These are phyloP conservation scores for Talaromyces sp. DNA, from an alignment of 2,329 filamentous ascomycete species.

Conservation along the genomic window DNA sequence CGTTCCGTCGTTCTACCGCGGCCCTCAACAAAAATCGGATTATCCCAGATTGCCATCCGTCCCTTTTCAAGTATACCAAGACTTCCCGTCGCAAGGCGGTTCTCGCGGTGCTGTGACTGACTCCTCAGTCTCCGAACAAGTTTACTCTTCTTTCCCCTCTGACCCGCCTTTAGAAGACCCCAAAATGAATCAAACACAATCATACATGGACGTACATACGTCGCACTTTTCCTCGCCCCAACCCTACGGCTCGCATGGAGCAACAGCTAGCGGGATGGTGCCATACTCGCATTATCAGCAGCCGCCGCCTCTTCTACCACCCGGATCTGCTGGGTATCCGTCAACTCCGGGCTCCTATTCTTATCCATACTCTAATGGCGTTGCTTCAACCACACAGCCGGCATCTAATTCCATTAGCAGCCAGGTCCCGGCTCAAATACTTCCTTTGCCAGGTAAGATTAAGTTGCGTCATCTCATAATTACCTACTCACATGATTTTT, in stretches of 20 bases:
- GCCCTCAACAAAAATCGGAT: conserved; percentile 59
- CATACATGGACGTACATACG: conserved; percentile 80
- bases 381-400: conserved; percentile 70
- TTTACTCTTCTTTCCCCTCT: conserved; percentile 46
- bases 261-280: conserved; percentile 67
- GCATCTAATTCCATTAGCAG: conserved; percentile 68
- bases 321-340: conserved; percentile 66
- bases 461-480: background rate
- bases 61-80: background rate
- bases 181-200: conserved; percentile 76
- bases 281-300: conserved; percentile 72
- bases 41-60: conserved; percentile 1
- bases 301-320: conserved; percentile 72
- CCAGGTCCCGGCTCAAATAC: conserved; percentile 65
- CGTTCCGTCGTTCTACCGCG: conserved; percentile 65
- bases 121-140: conserved; percentile 41
- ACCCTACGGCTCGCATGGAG: conserved; percentile 70
- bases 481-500: conserved; percentile 5
- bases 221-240: conserved; percentile 75
- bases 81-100: conserved; percentile 69
- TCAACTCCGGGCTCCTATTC: conserved; percentile 56
- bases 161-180: background rate
- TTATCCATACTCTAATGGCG: conserved; percentile 66
- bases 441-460: conserved; percentile 59
- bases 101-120: conserved; percentile 60